These are phyloP conservation scores for Plasmodium vinckei DNA, from an alignment of 169 alveolate species.

Conservation along the genomic window DNA sequence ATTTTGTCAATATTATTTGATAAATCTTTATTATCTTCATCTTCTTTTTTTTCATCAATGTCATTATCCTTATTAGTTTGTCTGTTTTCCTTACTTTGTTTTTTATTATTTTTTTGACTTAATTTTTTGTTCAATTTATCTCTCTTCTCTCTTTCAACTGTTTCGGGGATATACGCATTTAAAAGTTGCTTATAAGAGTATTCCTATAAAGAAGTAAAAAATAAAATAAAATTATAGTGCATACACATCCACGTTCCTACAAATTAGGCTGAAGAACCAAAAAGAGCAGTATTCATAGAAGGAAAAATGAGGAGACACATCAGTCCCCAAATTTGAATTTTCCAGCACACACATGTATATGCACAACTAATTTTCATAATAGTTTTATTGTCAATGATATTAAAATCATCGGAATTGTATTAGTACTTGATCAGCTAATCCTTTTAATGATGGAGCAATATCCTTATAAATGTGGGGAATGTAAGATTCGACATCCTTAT, in stretches of 20 bases:
- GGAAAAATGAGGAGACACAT: too few species aligned
- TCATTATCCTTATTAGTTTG: too few species aligned
- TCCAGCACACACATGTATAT: conserved; percentile 11
- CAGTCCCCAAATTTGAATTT: too few species aligned
- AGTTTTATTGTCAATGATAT: too few species aligned
- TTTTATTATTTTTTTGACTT: neutral
- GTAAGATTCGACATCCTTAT: conserved; percentile 53
- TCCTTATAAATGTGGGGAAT: conserved; percentile 72
- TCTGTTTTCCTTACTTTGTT: conserved; percentile 15
- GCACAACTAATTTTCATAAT: too few species aligned
- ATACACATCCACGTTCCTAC: too few species aligned
- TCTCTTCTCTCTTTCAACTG: conserved; percentile 64
- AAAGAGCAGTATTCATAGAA: too few species aligned
- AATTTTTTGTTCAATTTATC: conserved; percentile 36
- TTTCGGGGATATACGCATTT: conserved; percentile 71
- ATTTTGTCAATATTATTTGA: conserved; percentile 12
- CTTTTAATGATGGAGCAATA: conserved; percentile 62
- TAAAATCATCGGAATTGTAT: too few species aligned
- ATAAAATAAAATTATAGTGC: too few species aligned
- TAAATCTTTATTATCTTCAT: neutral
- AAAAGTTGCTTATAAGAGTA: conserved; percentile 65
- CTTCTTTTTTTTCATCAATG: neutral
- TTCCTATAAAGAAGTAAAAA: conserved; percentile 14
- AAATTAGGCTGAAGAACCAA: too few species aligned
- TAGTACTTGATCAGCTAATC: conserved; percentile 64